A percentile compares a stretch with the other conserved stretches of the same genome.
These are phyloP conservation scores for Cryphonectria radicalis DNA, from an alignment of 2,329 filamentous ascomycete genomes.

Conservation along the genomic window DNA sequence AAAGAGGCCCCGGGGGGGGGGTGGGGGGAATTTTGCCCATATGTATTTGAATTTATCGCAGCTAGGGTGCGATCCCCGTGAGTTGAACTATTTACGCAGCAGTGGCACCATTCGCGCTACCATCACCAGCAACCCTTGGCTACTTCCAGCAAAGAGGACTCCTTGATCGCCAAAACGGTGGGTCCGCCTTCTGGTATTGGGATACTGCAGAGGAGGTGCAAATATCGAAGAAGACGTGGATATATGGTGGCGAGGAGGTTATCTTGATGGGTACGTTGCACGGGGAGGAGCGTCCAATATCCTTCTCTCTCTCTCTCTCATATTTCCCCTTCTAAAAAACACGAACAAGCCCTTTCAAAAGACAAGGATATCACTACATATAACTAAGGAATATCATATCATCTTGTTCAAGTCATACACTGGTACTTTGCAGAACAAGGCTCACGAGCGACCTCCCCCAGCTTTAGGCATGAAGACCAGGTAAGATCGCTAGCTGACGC, in stretches of 20 bases:
- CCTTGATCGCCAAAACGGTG: conserved; percentile 81
- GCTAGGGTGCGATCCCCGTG: neutral
- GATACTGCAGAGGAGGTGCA: no score
- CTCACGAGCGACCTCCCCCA: neutral
- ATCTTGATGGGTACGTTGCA: no score
- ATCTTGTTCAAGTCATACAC: neutral
- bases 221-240: no score
- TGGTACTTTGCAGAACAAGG: neutral
- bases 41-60: neutral
- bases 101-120: neutral
- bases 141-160: conserved; percentile 61
- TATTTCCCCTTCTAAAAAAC: no score
- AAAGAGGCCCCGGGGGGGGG: no score
- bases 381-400: neutral
- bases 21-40: neutral
- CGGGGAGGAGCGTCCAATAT: no score
- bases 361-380: neutral
- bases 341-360: no score
- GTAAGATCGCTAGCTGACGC: neutral
- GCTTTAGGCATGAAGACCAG: neutral
- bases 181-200: no score
- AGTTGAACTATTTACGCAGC: neutral
- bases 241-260: no score
- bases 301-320: no score
- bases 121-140: conserved; percentile 33